Base-by-base conservation (phyloP, 2,329 filamentous ascomycete species). In the Aspergillus sp. region DNA sequence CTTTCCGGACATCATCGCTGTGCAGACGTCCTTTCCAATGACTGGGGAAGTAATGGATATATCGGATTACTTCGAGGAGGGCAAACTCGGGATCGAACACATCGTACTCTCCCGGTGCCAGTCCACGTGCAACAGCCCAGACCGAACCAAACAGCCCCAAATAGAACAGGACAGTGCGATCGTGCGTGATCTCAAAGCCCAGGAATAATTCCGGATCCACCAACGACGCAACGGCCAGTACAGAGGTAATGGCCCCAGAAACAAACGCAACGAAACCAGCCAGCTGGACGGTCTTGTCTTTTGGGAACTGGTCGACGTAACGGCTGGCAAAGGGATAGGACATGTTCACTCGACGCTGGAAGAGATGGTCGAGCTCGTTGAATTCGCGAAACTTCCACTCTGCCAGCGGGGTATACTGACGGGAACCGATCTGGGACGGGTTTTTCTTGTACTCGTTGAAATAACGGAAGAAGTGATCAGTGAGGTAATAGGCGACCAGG, bases 341-440 rank as follows among this genome's bases (percentile, higher is more conserved):
- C 85, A 97, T 94, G 54, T 94, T 90, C 38, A 91, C 75, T 19
- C 93, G 82, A 53, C 91, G 86, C 50, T 89, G 80, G 59, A 97
- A 98, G 2, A 97, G 76, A 66, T 98, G 93, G 47, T 85, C 85
- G 1, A 98, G 76, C 66, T 98, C 93, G 60, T 98, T 98, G 76
- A 97, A 98, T 64, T 97, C 91, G 42, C 93, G 84, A 53, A 98
- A 96, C 60, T 96, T 97, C 93, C 93, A 98, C 64, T 95, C 86
- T 0, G 93, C 93, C 43, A 95, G 79, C 1, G 89, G 87, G 0
- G 91, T 97, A 63, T 96, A 98, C 54, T 89, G 84, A 36, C 93
- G 82, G 10, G 88, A 85, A n/a, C 87, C 86, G 34, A 95, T 79
- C 52, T 89, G 83, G 0, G 88, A 82, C 0, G 88, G 91, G 52